phyloP scores from a whole-genome alignment of 2,329 filamentous ascomycete genomes.

The Leptodontidium sp. region DNA sequence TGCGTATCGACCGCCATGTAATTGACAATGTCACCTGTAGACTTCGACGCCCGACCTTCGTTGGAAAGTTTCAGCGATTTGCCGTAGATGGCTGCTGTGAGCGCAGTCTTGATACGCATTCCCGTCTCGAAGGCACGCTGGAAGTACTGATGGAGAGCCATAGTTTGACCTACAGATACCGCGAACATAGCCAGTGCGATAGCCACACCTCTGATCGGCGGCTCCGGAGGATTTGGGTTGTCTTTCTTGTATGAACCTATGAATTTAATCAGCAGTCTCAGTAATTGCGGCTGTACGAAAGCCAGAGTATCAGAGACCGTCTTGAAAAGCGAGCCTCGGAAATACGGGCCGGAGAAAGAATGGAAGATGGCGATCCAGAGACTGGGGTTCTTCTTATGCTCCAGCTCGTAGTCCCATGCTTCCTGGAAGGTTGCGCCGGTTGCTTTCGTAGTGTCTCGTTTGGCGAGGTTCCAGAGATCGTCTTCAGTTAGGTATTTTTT shows the following conservation, averaged over 20 bases:
- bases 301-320: slow-evolving; percentile 84
- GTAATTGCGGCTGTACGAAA: slow-evolving; percentile 89
- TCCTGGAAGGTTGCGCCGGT: slow-evolving; percentile 76
- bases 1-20: slow-evolving; percentile 99
- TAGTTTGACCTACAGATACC: slow-evolving; percentile 85
- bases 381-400: slow-evolving; percentile 75
- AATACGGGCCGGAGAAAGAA: slow-evolving; percentile 86
- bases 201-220: slow-evolving; percentile 81
- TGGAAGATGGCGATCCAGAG: slow-evolving; percentile 87
- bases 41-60: slow-evolving; percentile 87
- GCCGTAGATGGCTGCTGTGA: slow-evolving; percentile 90
- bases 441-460: slow-evolving; percentile 77
- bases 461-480: slow-evolving; percentile 91
- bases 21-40: slow-evolving; percentile 97
- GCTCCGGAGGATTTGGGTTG: slow-evolving; percentile 68
- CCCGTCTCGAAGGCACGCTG: slow-evolving; percentile 93
- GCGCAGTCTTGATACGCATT: slow-evolving; percentile 92
- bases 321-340: slow-evolving; percentile 85
- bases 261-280: slow-evolving; percentile 84
- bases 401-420: slow-evolving; percentile 79
- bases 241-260: slow-evolving; percentile 76
- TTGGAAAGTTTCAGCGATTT: slow-evolving; percentile 93
- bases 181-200: slow-evolving; percentile 94
- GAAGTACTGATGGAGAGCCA: slow-evolving; percentile 96
- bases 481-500: slow-evolving; percentile 91